Evolutionary conservation across 2,329 filamentous ascomycete genomes (phyloP), one percentile per base, ranked within the genome.

Genomic region (Cladosporium velox): DNA sequence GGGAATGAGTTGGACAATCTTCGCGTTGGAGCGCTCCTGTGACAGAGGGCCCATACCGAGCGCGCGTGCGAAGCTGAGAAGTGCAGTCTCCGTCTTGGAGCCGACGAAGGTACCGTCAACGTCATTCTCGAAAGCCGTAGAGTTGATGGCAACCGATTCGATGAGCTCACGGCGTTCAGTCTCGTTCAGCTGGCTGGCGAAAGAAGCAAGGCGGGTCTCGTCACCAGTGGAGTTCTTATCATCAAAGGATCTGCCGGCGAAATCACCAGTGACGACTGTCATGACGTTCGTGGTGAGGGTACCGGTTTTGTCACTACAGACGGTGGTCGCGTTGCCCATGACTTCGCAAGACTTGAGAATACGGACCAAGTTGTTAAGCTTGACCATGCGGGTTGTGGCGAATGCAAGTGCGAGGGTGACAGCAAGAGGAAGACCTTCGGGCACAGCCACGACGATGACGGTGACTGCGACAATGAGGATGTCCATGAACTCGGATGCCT

Each of bases 291-390:
- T 88, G 0, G 90, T 92, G 24, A 92, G 79, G 4, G 90, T 92
- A 54, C 90, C 90, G 1, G 90, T 92, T 78, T 92, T 92, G 76
- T 92, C 91, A 5, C 90, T 93, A 77, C 91, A 94, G 38, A 94
- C 89, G 0, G 90, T 90, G 1, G 87, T 89, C 28, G 87, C 87
- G 71, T 90, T 90, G 7, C 88, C 88, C 88, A 90, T 90, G 1
- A 87, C 89, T 75, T 91, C 88, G 74, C 88, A 90, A 67, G 88
- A 88, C 67, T 86, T 84, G 21, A 90, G 80, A 38, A 89, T 81
- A 65, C 88, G 86, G 26, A 90, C 88, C 41, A 90, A 78, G 69
- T 90, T 90, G 78, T 90, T 89, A 76, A 90, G 87, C 72, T 88
- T 89, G 58, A 89, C 78, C 84, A 91, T 88, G 47, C 86, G 82